Base-by-base conservation (phyloP, 73 alveolate species). In the Symbiodinium pilosum region DNA sequence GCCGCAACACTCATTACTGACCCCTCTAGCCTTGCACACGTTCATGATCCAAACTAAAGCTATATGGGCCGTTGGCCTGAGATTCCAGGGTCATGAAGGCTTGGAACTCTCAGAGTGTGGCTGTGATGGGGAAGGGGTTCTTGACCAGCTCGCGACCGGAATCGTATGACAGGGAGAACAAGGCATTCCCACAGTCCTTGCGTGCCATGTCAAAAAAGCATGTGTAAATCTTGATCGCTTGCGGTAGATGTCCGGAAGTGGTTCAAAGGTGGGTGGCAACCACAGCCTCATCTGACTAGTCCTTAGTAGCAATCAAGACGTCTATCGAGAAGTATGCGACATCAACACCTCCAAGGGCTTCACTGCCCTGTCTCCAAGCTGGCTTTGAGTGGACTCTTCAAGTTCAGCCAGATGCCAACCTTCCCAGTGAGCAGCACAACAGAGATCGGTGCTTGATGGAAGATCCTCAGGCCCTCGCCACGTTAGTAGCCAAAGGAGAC, bases 241-340 rank as follows among this genome's bases (percentile, higher is more conserved):
- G 38, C 32, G 85, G 87, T 24, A 41, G 85, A 3, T 54, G 96
- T 91, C 96, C 96, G 96, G 87, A 56, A 91, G 43, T 4, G 96
- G 96, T 75, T 68, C 88, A 28, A 91, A 91, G 39, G 96, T 91
- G 26, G 96, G 96, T 12, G 96, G 96, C 86, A 91, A 69, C 96
- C 96, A 91, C 12, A 91, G 87, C 96, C 87, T 47, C 96, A 91
- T 91, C 47, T 91, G 96, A 39, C 96, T 91, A 16, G 96, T 91
- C 96, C 96, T 91, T 32, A 36, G 86, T 28, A 20, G 21, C n/a
- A 38, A 32, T 26, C 41, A 20, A 26, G 43, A 4, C n/a, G n/a
- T n/a, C n/a, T n/a, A n/a, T n/a, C n/a, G n/a, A n/a, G 69, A 12
- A 9, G 9, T 52, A 20, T 12, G 28, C 28, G 69, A 52, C 69